phyloP scores from a whole-genome alignment of 164 flowering plant genomes.

The Aristolochia fimbriata region DNA sequence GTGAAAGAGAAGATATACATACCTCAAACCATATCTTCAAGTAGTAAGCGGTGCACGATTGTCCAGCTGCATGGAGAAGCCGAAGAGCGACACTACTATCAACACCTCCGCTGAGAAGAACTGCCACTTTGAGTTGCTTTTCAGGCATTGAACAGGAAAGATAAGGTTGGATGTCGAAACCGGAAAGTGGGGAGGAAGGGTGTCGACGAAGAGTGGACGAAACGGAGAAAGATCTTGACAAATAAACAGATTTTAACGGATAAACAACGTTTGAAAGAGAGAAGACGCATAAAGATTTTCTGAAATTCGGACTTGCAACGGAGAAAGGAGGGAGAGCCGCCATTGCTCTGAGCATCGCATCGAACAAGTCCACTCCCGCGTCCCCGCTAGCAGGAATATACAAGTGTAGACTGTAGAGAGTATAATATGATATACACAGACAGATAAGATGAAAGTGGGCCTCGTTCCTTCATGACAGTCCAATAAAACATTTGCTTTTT shows the following conservation, averaged over 20 bases:
- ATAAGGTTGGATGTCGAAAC: constrained; percentile 28
- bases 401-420: no score
- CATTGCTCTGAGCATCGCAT: constrained; percentile 12
- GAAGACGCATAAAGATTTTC: constrained; percentile 1
- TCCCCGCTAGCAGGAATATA: no score
- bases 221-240: constrained; percentile 1
- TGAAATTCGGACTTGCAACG: constrained; percentile 4
- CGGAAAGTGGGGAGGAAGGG: neutral
- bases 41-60: constrained; percentile 88
- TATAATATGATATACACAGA: no score
- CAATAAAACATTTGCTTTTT: no score
- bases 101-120: constrained; percentile 90
- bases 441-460: no score
- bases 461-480: no score
- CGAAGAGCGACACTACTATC: constrained; percentile 94
- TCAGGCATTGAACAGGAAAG: constrained; percentile 64
- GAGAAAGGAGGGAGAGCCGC: constrained; percentile 16
- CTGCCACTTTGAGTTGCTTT: constrained; percentile 55
- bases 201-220: constrained; percentile 5
- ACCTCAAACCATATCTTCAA: constrained; percentile 98
- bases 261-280: neutral
- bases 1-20: neutral
- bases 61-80: constrained; percentile 87
- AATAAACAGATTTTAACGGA: constrained; percentile 8
- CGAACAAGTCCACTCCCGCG: no score